A percentile compares a stretch with the other conserved stretches of the same genome.
These are phyloP conservation scores for Ampelocalamus luodianensis DNA, from an alignment of 176 grass and related monocot species.

Conservation along the genomic window DNA sequence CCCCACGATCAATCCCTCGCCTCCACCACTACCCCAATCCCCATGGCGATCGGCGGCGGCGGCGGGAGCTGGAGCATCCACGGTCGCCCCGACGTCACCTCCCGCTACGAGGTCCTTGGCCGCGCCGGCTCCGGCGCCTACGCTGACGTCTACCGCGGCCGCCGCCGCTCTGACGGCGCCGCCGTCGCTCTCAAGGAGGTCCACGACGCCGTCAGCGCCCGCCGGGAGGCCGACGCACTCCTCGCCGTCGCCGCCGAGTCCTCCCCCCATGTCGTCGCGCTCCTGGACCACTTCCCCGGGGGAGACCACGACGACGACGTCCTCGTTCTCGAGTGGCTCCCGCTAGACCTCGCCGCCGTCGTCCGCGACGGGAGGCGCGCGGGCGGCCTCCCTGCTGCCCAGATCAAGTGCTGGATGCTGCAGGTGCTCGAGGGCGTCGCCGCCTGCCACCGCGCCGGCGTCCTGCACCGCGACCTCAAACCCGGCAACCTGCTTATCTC, in stretches of 20 bases:
- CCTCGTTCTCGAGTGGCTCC: slow-evolving; percentile 88
- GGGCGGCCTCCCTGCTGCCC: slow-evolving; percentile 39
- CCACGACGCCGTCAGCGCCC: slow-evolving; percentile 82
- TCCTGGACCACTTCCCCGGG: slow-evolving; percentile 78
- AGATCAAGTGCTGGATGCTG: slow-evolving; percentile 87
- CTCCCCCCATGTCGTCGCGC: slow-evolving; percentile 61
- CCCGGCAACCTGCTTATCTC: slow-evolving; percentile 92
- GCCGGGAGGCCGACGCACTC: slow-evolving; percentile 81
- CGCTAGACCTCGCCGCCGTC: slow-evolving; percentile 60
- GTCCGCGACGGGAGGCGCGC: slow-evolving; percentile 54
- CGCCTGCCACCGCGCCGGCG: slow-evolving; percentile 66
- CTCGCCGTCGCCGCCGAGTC: slow-evolving; percentile 49
- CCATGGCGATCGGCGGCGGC: slow-evolving; percentile 43
- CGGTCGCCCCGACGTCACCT: slow-evolving; percentile 66
- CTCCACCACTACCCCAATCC: not conserved
- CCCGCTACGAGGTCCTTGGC: slow-evolving; percentile 79
- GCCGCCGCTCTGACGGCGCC: slow-evolving; percentile 79
- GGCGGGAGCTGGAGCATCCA: slow-evolving; percentile 93
- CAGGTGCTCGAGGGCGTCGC: slow-evolving; percentile 82
- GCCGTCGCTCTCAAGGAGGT: slow-evolving; percentile 86
- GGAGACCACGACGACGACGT: slow-evolving; percentile 83
- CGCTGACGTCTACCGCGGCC: slow-evolving; percentile 89
- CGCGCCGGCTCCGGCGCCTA: slow-evolving; percentile 84
- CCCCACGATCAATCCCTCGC: too few species aligned
- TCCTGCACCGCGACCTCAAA: slow-evolving; percentile 50